Evolutionary conservation across 768 basidiomycete genomes (phyloP), one percentile per base, ranked within the genome.

Genomic region (Boletus reticulatus): DNA sequence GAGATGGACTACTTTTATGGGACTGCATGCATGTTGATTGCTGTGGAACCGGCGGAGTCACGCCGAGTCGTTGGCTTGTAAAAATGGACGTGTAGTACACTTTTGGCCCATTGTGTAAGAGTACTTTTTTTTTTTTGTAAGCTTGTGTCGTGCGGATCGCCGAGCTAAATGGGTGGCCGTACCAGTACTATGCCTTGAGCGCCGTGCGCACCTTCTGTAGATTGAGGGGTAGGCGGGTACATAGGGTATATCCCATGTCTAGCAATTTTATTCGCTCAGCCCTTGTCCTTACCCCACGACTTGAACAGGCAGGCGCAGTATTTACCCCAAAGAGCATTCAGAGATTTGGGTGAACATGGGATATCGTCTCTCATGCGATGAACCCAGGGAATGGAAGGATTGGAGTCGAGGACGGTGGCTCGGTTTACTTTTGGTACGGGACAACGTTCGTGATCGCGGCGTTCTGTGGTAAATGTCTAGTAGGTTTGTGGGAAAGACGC

Each of bases 351-450:
- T 91, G 8, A 86, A 88, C 62, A 80, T 89, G 12, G 88, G 86
- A 31, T 89, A 90, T 64, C 82, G 88, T 19, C 73, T 90, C 12
- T n/a, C n/a, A n/a, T n/a, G n/a, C n/a, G n/a, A n/a, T n/a, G n/a
- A n/a, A n/a, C n/a, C n/a, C n/a, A n/a, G n/a, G n/a, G n/a, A n/a
- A 0, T 79, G 78, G 58, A 84, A 86, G 85, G n/a, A n/a, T n/a
- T 64, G 88, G 89, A 0, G 90, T 91, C 73, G 89, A 89, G 68
- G 89, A 91, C n/a, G 87, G 61, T 91, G 88, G 88, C 62, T 87
- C 34, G 88, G 81, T 0, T 64, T 90, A 24, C 73, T 80, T 63
- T 90, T 88, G 88, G 74, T 90, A 20, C 80, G 75, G 47, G 80
- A 80, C 12, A 87, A 89, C 59, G 22, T n/a, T 22, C 22, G 22